A percentile compares a stretch with the other conserved stretches of the same genome.
Evolutionary conservation across 2,329 filamentous ascomycete genomes (phyloP).

Genomic region (Colletotrichum zoysiae): DNA sequence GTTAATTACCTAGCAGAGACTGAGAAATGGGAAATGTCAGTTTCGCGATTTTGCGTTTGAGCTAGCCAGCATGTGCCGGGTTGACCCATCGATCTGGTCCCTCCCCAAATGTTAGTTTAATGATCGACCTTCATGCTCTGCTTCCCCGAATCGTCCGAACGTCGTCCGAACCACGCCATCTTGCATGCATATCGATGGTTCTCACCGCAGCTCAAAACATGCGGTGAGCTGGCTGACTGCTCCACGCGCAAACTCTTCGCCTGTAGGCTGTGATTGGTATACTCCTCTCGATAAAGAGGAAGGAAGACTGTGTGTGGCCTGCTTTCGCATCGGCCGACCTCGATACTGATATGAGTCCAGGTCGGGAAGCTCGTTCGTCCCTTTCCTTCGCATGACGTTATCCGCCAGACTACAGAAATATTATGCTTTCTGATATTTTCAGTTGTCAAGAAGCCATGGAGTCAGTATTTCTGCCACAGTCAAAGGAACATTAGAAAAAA

Average conservation of each 20-base stretch:
- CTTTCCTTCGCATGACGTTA: background rate
- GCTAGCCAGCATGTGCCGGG: conserved; percentile 13
- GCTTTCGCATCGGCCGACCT: background rate
- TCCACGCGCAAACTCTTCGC: background rate
- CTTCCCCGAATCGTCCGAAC: conserved; percentile 29
- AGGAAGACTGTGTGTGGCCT: background rate
- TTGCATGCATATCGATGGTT: conserved; percentile 15
- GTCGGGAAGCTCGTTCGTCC: background rate
- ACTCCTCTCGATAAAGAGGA: background rate
- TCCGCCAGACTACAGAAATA: background rate
- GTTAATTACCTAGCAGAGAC: background rate
- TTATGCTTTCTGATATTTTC: background rate
- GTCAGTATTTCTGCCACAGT: background rate
- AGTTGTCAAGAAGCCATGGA: background rate
- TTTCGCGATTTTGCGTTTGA: background rate
- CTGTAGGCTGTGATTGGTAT: too few relatives aligned
- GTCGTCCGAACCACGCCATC: conserved; percentile 29
- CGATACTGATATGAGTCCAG: background rate
- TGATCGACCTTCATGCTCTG: conserved; percentile 32
- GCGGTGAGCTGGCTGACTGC: background rate
- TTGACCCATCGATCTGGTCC: conserved; percentile 9
- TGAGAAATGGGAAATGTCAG: background rate
- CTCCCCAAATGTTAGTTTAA: conserved; percentile 10
- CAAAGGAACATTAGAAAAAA: background rate
- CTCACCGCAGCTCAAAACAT: conserved; percentile 10